These are phyloP conservation scores for Rubia balearica DNA, from an alignment of 305 asterid species.

Conservation along the genomic window DNA sequence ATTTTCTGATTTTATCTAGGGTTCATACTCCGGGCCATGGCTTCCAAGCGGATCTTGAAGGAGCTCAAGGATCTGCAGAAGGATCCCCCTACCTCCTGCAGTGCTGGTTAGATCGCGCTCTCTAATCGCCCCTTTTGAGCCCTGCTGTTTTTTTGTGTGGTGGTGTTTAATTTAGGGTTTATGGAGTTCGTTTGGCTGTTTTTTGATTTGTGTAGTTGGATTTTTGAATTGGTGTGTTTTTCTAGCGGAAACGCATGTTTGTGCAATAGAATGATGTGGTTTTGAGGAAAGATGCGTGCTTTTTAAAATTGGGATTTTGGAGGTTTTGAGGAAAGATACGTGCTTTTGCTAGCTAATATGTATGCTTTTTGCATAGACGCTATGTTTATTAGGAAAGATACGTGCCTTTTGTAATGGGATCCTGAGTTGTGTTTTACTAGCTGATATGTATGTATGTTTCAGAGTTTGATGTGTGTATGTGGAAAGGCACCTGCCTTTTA, in stretches of 20 bases:
- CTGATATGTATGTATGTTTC: neutral
- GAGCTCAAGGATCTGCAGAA: conserved; percentile 34
- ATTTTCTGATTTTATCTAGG: neutral
- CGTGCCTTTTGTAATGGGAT: too few species aligned
- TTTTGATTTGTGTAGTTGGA: too few species aligned
- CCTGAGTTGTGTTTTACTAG: neutral
- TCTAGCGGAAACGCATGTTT: neutral
- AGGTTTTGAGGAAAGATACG: too few species aligned
- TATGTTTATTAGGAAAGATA: too few species aligned
- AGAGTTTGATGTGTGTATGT: too few species aligned
- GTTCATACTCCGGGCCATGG: conserved; percentile 20
- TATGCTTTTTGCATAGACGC: too few species aligned
- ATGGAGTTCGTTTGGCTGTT: neutral
- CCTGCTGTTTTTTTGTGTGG: neutral
- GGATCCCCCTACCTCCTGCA: conserved; percentile 35
- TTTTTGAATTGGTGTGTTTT: too few species aligned
- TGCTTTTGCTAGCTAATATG: too few species aligned
- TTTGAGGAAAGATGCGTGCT: neutral
- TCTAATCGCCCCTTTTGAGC: neutral
- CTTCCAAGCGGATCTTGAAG: conserved; percentile 32
- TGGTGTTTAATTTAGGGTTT: neutral
- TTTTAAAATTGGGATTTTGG: too few species aligned
- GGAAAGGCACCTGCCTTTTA: too few species aligned
- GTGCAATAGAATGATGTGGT: neutral
- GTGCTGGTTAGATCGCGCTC: conserved; percentile 24